A percentile compares a stretch with the other conserved stretches of the same genome.
These are phyloP conservation scores for Nakazawaea ambrosiae DNA, from an alignment of 805 yeast species.

Conservation along the genomic window DNA sequence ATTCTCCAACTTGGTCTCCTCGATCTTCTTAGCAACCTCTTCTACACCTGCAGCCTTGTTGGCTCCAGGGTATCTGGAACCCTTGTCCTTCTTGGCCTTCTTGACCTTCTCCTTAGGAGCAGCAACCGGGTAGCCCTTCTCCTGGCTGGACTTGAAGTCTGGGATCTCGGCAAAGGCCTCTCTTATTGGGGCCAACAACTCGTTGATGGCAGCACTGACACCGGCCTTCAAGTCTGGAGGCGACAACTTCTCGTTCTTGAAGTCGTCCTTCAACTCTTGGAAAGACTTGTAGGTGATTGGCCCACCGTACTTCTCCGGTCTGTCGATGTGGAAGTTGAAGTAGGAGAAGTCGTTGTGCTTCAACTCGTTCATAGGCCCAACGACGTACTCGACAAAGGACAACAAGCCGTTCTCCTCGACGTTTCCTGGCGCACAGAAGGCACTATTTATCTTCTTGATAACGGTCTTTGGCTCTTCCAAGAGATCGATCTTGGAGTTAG, in stretches of 20 bases:
- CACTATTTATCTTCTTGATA: slow-evolving; percentile 84
- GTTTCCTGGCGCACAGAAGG: slow-evolving; percentile 93
- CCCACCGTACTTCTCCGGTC: slow-evolving; percentile 98
- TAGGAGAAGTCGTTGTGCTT: slow-evolving; percentile 44
- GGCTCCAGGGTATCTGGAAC: slow-evolving; percentile 82
- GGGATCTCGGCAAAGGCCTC: slow-evolving; percentile 51
- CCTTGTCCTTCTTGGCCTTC: slow-evolving; percentile 79
- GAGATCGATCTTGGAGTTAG: slow-evolving; percentile 92
- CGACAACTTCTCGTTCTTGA: slow-evolving; percentile 63
- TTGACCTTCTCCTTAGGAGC: slow-evolving; percentile 59
- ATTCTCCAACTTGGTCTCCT: slow-evolving; percentile 28
- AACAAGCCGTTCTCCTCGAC: slow-evolving; percentile 87
- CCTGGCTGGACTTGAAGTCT: slow-evolving; percentile 71
- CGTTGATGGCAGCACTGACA: slow-evolving; percentile 79
- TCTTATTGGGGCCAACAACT: slow-evolving; percentile 77
- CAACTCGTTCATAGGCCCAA: slow-evolving; percentile 81
- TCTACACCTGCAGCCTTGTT: slow-evolving; percentile 18
- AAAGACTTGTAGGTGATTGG: slow-evolving; percentile 66
- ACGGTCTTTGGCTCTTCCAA: slow-evolving; percentile 84
- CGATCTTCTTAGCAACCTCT: slow-evolving; percentile 29
- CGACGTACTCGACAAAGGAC: slow-evolving; percentile 76
- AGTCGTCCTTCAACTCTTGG: slow-evolving; percentile 66
- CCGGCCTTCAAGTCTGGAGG: slow-evolving; percentile 95
- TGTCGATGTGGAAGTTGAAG: slow-evolving; percentile 66
- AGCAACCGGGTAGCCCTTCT: slow-evolving; percentile 79